These are phyloP conservation scores for Climacium dendroides DNA, from an alignment of 225 moss, liverwort and hornwort species.

Conservation along the genomic window DNA sequence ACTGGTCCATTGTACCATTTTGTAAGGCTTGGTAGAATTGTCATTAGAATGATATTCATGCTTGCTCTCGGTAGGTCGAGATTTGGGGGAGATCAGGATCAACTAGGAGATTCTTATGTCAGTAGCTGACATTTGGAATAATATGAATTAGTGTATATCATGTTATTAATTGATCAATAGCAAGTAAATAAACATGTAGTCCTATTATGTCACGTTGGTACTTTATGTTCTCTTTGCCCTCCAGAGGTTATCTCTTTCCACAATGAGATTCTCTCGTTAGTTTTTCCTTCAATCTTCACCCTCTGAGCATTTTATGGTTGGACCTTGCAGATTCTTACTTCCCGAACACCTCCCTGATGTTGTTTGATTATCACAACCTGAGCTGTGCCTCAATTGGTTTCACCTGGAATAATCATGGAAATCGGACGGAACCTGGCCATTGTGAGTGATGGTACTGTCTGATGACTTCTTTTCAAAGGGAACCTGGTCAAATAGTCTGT, in stretches of 20 bases:
- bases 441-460: background rate
- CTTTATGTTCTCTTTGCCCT: background rate
- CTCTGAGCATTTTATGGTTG: background rate
- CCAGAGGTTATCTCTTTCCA: background rate
- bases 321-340: background rate
- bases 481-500: background rate
- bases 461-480: background rate
- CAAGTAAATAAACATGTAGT: background rate
- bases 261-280: background rate
- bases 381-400: background rate
- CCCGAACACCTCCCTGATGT: background rate
- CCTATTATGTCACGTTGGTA: background rate
- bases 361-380: background rate
- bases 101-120: constrained; percentile 21
- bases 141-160: constrained; percentile 2
- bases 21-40: background rate
- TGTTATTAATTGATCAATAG: background rate
- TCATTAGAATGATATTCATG: background rate
- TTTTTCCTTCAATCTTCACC: background rate
- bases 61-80: background rate
- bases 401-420: background rate
- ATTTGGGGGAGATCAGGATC: background rate
- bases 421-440: background rate
- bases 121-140: constrained; percentile 17
- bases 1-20: constrained; percentile 14